Evolutionary conservation across 1,284 basidiomycete genomes (phyloP).

Genomic region (Phellopilus nigrolimitatus): DNA sequence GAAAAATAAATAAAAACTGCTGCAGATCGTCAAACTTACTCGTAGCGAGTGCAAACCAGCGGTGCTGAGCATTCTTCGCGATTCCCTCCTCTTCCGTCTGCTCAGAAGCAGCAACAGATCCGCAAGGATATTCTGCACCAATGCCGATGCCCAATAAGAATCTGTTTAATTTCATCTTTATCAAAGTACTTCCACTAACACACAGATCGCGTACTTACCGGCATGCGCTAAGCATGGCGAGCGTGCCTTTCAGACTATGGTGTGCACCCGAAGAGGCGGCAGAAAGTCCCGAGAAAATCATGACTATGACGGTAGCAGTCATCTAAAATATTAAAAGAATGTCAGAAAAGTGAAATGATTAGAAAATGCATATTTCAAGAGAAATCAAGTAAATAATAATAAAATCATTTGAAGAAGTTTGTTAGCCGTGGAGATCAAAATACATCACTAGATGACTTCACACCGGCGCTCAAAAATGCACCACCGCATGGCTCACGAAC

Average conservation of each 20-base stretch:
- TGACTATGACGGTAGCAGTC: conserved; percentile 72
- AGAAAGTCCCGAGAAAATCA: conserved; percentile 74
- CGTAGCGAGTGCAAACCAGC: conserved; percentile 83
- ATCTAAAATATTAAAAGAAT: conserved; percentile 44
- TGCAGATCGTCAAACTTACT: conserved; percentile 48
- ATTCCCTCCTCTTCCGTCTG: conserved; percentile 82
- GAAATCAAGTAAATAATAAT: too few species aligned
- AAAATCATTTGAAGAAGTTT: too few species aligned
- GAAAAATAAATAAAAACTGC: conserved; percentile 26
- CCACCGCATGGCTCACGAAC: too few species aligned
- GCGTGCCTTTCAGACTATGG: conserved; percentile 62
- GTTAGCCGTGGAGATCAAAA: too few species aligned
- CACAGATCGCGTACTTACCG: too few species aligned
- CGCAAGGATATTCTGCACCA: conserved; percentile 89
- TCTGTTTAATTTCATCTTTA: conserved; percentile 31
- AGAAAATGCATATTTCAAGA: too few species aligned
- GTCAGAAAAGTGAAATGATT: too few species aligned
- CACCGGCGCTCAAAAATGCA: too few species aligned
- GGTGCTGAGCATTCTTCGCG: conserved; percentile 74
- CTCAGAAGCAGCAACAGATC: conserved; percentile 88
- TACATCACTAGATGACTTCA: too few species aligned
- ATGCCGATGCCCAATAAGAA: conserved; percentile 81
- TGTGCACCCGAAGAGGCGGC: conserved; percentile 82
- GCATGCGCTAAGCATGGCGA: conserved; percentile 77
- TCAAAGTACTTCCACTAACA: too few species aligned